These are phyloP conservation scores for Heterobasidion parviporum DNA, from an alignment of 1,284 basidiomycete genomes.

Conservation along the genomic window DNA sequence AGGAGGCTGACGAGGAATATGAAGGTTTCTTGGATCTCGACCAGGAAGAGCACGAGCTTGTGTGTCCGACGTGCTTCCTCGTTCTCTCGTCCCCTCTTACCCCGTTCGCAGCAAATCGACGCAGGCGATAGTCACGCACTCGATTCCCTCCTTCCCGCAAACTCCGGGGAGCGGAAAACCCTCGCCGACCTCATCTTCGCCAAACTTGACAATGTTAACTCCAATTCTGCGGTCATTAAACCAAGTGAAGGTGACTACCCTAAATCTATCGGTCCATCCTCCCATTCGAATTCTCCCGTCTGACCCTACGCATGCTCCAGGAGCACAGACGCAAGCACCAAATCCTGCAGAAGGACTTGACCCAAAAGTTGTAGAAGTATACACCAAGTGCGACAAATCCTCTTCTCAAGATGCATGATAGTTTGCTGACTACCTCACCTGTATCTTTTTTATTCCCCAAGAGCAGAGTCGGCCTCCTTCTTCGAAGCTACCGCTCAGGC, in stretches of 20 bases:
- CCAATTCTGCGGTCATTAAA: slow-evolving; percentile 42
- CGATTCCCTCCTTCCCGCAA: slow-evolving; percentile 70
- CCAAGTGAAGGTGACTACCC: slow-evolving; percentile 43
- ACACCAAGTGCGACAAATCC: slow-evolving; percentile 69
- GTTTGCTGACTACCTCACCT: not conserved
- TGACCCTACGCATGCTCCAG: not conserved
- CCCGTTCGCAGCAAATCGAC: slow-evolving; percentile 70
- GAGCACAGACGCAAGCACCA: slow-evolving; percentile 42
- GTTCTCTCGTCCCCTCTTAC: slow-evolving; percentile 1
- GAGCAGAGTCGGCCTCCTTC: slow-evolving; percentile 74
- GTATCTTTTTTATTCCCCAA: not conserved
- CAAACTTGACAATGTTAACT: slow-evolving; percentile 63
- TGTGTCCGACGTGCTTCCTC: not conserved
- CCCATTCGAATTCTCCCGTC: not conserved
- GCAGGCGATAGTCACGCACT: slow-evolving; percentile 79
- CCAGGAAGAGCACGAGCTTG: slow-evolving; percentile 30
- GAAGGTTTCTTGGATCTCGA: slow-evolving; percentile 45
- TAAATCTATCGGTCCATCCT: not conserved
- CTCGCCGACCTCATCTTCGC: slow-evolving; percentile 95
- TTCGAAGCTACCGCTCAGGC: slow-evolving; percentile 92
- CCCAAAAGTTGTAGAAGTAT: slow-evolving; percentile 94
- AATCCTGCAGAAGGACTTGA: slow-evolving; percentile 91
- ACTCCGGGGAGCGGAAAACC: slow-evolving; percentile 69
- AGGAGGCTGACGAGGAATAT: slow-evolving; percentile 34
- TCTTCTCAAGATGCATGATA: not conserved